phyloP scores from a whole-genome alignment of 177 flowering plant genomes.

The Tripterygium wilfordii region DNA sequence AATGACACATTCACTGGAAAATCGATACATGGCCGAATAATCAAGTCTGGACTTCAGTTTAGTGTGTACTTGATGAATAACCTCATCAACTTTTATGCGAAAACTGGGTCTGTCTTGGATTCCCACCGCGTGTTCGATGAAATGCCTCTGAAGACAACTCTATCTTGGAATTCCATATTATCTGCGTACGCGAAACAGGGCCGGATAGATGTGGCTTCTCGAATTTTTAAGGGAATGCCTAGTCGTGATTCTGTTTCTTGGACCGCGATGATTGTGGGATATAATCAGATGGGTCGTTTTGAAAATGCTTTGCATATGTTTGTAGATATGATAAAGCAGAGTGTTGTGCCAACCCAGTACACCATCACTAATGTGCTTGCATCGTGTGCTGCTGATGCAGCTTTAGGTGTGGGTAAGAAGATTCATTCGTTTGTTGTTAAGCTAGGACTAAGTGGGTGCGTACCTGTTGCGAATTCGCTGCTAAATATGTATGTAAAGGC shows the following conservation, averaged over 20 bases:
- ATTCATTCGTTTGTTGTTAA: slow-evolving; percentile 60
- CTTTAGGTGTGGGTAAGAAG: slow-evolving; percentile 39
- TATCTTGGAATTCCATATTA: slow-evolving; percentile 69
- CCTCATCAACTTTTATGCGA: slow-evolving; percentile 59
- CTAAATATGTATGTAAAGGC: slow-evolving; percentile 67
- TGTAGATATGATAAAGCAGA: slow-evolving; percentile 34
- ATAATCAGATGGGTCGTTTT: slow-evolving; percentile 40
- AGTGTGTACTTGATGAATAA: slow-evolving; percentile 61
- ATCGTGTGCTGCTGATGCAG: slow-evolving; percentile 41
- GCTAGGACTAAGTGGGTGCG: slow-evolving; percentile 37
- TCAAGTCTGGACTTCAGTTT: slow-evolving; percentile 54
- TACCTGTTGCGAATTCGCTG: slow-evolving; percentile 54
- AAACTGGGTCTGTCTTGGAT: slow-evolving; percentile 36
- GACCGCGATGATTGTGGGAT: slow-evolving; percentile 62
- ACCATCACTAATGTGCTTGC: slow-evolving; percentile 57
- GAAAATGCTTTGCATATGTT: slow-evolving; percentile 37
- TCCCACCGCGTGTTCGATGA: slow-evolving; percentile 64
- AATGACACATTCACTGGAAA: slow-evolving; percentile 30
- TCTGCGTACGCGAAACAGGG: slow-evolving; percentile 70
- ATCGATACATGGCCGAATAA: slow-evolving; percentile 38
- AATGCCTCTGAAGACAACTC: slow-evolving; percentile 57
- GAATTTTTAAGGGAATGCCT: slow-evolving; percentile 36
- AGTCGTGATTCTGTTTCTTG: slow-evolving; percentile 62
- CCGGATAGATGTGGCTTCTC: slow-evolving; percentile 27
- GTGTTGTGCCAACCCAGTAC: slow-evolving; percentile 43